A percentile compares a stretch with the other conserved stretches of the same genome.
These are phyloP conservation scores for Barnettozyma sucrosica DNA, from an alignment of 805 yeast species.

Conservation along the genomic window DNA sequence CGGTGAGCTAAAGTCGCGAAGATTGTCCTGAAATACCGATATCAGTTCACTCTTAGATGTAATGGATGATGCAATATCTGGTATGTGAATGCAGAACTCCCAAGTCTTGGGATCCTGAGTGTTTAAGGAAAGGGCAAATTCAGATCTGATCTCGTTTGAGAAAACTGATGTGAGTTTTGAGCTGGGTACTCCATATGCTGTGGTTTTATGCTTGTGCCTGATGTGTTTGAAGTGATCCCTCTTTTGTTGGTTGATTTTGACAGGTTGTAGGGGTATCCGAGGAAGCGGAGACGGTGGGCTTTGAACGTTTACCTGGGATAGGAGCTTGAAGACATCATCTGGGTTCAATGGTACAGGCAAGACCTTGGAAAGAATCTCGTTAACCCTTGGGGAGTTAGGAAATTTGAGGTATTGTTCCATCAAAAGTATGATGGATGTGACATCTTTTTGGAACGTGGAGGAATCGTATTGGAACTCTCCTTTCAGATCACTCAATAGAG, in stretches of 20 bases:
- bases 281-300: background rate
- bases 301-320: background rate
- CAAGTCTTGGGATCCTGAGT: background rate
- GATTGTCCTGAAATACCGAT: background rate
- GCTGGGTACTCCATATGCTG: conserved; percentile 11
- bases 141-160: conserved; percentile 1
- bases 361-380: background rate
- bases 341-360: background rate
- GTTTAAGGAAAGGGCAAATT: conserved; percentile 10
- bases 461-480: background rate
- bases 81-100: conserved; percentile 9
- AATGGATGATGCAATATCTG: conserved; percentile 10
- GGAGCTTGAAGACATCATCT: background rate
- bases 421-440: background rate
- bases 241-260: background rate
- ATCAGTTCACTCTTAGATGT: background rate
- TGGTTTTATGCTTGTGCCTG: background rate
- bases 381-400: background rate
- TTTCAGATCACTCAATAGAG: background rate
- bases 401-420: conserved; percentile 6
- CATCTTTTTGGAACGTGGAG: background rate
- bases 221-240: conserved; percentile 6
- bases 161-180: conserved; percentile 1
- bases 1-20: conserved; percentile 4
- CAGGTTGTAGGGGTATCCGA: background rate